A percentile compares a stretch with the other conserved stretches of the same genome.
Evolutionary conservation across 1,139 yeast genomes (phyloP).

Genomic region (Nakaseomyces nivariensis): DNA sequence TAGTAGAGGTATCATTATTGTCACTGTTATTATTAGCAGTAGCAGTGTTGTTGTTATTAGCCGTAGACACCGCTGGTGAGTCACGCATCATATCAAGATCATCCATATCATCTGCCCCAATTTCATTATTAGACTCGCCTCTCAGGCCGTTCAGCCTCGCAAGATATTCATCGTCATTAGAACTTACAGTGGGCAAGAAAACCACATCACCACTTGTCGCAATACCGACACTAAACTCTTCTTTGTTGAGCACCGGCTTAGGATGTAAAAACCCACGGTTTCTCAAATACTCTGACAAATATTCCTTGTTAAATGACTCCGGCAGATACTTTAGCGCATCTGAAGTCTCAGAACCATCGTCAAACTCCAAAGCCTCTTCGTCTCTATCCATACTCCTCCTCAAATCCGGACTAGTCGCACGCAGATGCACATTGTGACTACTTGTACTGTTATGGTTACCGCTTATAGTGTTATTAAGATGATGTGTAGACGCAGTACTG

Average conservation of each 20-base stretch:
- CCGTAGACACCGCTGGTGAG: background rate
- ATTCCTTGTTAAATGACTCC: conserved; percentile 10
- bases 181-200: conserved; percentile 26
- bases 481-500: background rate
- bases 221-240: conserved; percentile 13
- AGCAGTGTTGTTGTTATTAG: background rate
- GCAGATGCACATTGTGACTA: background rate
- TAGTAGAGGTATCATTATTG: background rate
- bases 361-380: conserved; percentile 4
- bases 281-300: conserved; percentile 16
- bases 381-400: background rate
- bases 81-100: background rate
- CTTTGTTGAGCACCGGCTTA: conserved; percentile 11
- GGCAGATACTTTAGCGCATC: conserved; percentile 1
- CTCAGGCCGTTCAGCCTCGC: conserved; percentile 22
- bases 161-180: conserved; percentile 27
- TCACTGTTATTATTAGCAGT: background rate
- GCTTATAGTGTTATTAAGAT: no score
- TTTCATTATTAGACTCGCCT: conserved; percentile 10
- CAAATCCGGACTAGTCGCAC: background rate
- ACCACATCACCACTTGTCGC: conserved; percentile 27
- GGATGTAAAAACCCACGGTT: conserved; percentile 24
- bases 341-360: conserved; percentile 1
- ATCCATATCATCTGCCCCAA: background rate
- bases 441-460: background rate